Evolutionary conservation across 495 filamentous ascomycete genomes (phyloP).

Genomic region (Recurvomyces mirabilis): DNA sequence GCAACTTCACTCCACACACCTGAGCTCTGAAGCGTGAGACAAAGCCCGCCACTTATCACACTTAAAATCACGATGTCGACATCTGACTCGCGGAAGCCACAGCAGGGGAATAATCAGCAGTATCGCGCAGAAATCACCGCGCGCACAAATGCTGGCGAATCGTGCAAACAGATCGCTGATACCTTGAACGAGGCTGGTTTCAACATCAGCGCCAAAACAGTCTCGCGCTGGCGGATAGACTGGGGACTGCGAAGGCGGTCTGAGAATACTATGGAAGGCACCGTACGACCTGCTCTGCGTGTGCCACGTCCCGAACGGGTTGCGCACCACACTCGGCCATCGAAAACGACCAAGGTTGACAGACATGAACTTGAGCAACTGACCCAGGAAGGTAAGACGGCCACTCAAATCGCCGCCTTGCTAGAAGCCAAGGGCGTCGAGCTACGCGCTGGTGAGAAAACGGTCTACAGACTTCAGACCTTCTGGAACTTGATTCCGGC

Average conservation of each 20-base stretch:
- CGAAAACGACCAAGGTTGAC: not conserved
- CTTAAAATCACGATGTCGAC: no score
- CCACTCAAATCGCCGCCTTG: constrained; percentile 4
- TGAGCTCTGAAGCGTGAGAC: not conserved
- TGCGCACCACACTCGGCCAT: not conserved
- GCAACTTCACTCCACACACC: no score
- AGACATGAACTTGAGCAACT: not conserved
- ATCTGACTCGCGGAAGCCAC: no score
- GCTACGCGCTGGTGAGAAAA: constrained; percentile 4
- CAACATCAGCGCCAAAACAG: constrained; percentile 7
- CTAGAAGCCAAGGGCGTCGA: not conserved
- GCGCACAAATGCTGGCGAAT: constrained; percentile 8
- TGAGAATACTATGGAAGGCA: not conserved
- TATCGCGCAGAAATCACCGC: constrained; percentile 4
- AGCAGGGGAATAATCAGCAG: not conserved
- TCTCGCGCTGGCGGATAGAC: constrained; percentile 7
- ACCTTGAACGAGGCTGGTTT: constrained; percentile 1
- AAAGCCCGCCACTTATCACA: not conserved
- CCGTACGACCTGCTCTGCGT: not conserved
- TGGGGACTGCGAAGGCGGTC: constrained; percentile 9
- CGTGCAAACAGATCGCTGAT: constrained; percentile 9
- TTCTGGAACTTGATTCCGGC: constrained; percentile 7
- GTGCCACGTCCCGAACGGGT: not conserved
- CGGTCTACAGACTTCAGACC: constrained; percentile 10
- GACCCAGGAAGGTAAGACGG: not conserved